phyloP scores from a whole-genome alignment of 2,329 filamentous ascomycete species.

The Dryadomyces quercus-mongolicae region DNA sequence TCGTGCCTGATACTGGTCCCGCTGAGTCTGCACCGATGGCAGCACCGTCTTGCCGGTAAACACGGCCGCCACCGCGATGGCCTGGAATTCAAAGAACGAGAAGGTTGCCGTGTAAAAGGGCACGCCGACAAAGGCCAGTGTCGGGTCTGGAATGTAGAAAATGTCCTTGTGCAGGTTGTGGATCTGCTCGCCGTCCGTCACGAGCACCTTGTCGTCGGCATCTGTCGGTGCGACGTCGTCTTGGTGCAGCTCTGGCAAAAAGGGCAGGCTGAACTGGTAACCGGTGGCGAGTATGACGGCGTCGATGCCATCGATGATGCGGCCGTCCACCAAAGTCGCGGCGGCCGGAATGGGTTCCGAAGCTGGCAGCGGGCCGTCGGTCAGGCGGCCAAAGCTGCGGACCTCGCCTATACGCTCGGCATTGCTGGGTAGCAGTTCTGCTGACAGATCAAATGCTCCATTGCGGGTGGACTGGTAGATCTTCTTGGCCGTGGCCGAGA shows the following conservation, averaged over 20 bases:
- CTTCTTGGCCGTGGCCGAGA: conserved; percentile 22
- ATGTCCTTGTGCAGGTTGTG: conserved; percentile 52
- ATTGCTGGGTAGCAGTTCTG: conserved; percentile 38
- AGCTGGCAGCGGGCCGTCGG: conserved; percentile 6
- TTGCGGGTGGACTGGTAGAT: conserved; percentile 42
- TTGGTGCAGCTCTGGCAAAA: conserved; percentile 37
- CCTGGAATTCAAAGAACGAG: conserved; percentile 59
- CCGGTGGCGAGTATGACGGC: conserved; percentile 54
- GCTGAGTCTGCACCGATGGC: conserved; percentile 29
- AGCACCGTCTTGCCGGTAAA: conserved; percentile 37
- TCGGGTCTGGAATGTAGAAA: conserved; percentile 57
- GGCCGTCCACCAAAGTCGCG: conserved; percentile 40
- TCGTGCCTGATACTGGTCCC: conserved; percentile 19
- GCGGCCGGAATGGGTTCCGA: conserved; percentile 32
- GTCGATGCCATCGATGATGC: conserved; percentile 42
- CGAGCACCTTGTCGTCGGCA: conserved; percentile 27
- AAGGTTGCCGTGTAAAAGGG: conserved; percentile 57
- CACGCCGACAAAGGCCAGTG: conserved; percentile 50
- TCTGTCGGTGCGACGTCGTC: conserved; percentile 25
- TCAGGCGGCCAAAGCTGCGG: conserved; percentile 24
- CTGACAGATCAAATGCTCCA: conserved; percentile 46
- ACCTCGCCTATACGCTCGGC: conserved; percentile 40
- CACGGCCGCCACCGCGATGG: conserved; percentile 45
- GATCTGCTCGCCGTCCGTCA: conserved; percentile 35
- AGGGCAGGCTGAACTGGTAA: conserved; percentile 39